Conservation (phyloP, 768 basidiomycete species). For the Sarcomyxa edulis region DNA sequence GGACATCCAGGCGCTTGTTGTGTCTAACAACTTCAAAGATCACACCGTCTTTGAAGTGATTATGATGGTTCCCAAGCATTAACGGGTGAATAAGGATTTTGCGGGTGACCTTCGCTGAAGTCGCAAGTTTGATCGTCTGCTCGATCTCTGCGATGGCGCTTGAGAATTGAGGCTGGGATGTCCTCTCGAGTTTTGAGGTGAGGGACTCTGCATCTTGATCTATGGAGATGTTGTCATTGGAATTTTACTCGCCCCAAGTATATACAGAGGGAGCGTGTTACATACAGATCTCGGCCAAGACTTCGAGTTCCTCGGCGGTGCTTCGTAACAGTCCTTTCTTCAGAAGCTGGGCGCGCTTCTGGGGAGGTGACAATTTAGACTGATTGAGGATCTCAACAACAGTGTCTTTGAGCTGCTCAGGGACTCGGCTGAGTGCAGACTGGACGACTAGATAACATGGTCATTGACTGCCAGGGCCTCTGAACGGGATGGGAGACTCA, state of each 20-base stretch:
- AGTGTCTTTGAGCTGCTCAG: slow-evolving; percentile 46
- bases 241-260: neutral
- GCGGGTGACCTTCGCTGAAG: slow-evolving; percentile 56
- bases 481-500: too few species aligned
- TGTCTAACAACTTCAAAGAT: slow-evolving; percentile 70
- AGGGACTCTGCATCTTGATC: slow-evolving; percentile 62
- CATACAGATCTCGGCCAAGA: slow-evolving; percentile 57
- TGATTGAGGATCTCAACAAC: slow-evolving; percentile 65
- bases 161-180: slow-evolving; percentile 51
- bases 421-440: slow-evolving; percentile 54
- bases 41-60: slow-evolving; percentile 68
- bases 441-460: slow-evolving; percentile 61
- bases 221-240: slow-evolving; percentile 18
- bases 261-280: too few species aligned
- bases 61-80: slow-evolving; percentile 62
- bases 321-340: slow-evolving; percentile 67
- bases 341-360: slow-evolving; percentile 63
- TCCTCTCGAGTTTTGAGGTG: slow-evolving; percentile 50
- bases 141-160: slow-evolving; percentile 60
- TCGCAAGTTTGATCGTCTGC: slow-evolving; percentile 53
- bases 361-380: slow-evolving; percentile 56
- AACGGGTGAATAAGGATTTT: slow-evolving; percentile 66
- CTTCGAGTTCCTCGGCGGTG: slow-evolving; percentile 70
- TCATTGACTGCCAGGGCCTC: too few species aligned
- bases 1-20: slow-evolving; percentile 60